phyloP scores from a whole-genome alignment of 768 basidiomycete genomes.

The Trametes meyenii region DNA sequence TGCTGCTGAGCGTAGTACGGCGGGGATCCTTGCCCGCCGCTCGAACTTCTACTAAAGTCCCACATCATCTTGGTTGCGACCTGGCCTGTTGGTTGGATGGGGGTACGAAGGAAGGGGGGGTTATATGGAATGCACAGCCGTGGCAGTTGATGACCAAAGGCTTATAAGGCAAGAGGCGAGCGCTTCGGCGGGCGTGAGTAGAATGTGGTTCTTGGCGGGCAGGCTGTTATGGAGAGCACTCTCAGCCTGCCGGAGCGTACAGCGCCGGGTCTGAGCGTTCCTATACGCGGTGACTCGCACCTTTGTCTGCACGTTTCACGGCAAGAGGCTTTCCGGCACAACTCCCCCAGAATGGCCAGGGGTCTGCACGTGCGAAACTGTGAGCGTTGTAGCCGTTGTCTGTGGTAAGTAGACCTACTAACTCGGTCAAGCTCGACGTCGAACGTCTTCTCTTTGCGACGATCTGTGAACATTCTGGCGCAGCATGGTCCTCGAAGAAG shows the following conservation, averaged over 20 bases:
- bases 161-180: conserved; percentile 17
- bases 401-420: neutral
- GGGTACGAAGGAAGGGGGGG: conserved; percentile 3
- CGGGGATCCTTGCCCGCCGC: conserved; percentile 10
- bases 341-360: conserved; percentile 10
- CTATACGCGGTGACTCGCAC: conserved; percentile 14
- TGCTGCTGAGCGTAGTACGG: conserved; percentile 11
- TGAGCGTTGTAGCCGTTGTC: neutral
- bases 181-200: conserved; percentile 6
- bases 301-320: neutral
- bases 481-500: too few relatives aligned
- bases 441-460: neutral
- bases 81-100: neutral
- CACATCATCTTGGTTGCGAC: conserved; percentile 21
- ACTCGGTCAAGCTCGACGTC: neutral
- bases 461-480: too few relatives aligned
- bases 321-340: conserved; percentile 17
- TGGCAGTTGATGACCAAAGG: conserved; percentile 12
- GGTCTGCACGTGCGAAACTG: neutral
- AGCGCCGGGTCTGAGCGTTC: neutral
- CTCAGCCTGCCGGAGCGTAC: conserved; percentile 6
- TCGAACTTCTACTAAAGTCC: conserved; percentile 19
- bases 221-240: conserved; percentile 5
- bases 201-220: conserved; percentile 11
- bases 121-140: conserved; percentile 17